Evolutionary conservation across 768 basidiomycete genomes (phyloP), one percentile per base, ranked within the genome.

Genomic region (Pulveroboletus sp.): DNA sequence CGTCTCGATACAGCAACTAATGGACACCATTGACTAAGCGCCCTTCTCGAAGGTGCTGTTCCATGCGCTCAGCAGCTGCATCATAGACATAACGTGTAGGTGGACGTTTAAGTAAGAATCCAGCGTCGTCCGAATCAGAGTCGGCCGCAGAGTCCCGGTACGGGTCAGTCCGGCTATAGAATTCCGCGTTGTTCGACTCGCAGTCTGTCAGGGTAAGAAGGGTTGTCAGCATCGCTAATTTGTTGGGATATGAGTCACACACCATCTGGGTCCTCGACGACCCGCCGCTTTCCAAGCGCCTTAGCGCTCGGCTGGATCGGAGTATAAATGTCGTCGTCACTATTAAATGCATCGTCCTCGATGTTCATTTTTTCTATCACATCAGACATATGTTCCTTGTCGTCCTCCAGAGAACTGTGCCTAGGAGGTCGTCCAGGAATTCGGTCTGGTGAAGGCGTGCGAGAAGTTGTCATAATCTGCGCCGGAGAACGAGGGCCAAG

Each of bases 41-140:
- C 24, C 68, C 75, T 55, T 80, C 75, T 50, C 70, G 69, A 46
- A 86, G 72, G 49, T 80, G 73, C 70, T 82, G 75, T 56, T 78
- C 72, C 46, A 81, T 81, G 54, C 88, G 79, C 66, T 95, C 92
- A 24, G 90, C 90, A 6, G 85, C 90, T 0, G 93, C 93, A 63
- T 96, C 93, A 65, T 96, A 96, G n/a, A 87, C 90, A 68, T 86
- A 93, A 12, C 78, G 78, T 24, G 81, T 75, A 3, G 81, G 79
- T 17, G 69, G 76, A 42, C 76, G 78, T 54, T 59, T 60, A 27
- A 64, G 35, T 66, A 66, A 59, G 66, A 69, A 14, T 50, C 57
- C 50, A 35, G 43, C 39, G 15, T 79, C 77, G 21, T 81, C 81
- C 9, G 74, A 73, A 42, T 83, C 82, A 26, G 76, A 78, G 38